Conservation (phyloP, 495 filamentous ascomycete species). For the Symbiotaphrina buchneri region DNA sequence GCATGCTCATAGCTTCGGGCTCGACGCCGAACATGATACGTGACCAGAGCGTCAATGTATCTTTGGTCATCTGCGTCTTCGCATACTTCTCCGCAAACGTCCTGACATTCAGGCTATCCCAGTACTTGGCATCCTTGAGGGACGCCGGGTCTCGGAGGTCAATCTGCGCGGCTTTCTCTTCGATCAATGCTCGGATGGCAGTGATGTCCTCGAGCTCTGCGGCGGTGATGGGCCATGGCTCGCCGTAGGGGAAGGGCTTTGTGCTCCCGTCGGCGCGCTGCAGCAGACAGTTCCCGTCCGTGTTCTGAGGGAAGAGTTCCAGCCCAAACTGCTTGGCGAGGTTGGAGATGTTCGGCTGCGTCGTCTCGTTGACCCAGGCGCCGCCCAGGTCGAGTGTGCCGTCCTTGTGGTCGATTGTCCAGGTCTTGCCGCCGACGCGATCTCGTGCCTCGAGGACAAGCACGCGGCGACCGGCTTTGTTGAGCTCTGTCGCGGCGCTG, state of each 20-base stretch:
- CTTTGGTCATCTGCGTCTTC: too few relatives aligned
- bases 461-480: constrained; percentile 16
- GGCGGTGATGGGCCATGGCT: not conserved
- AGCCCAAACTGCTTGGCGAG: constrained; percentile 15
- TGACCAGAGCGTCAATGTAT: constrained; percentile 17
- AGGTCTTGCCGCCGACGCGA: constrained; percentile 27
- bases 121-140: constrained; percentile 11
- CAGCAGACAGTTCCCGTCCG: constrained; percentile 12
- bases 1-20: constrained; percentile 17
- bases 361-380: constrained; percentile 28
- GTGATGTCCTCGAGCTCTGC: not conserved
- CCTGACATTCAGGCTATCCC: constrained; percentile 8
- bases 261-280: constrained; percentile 12
- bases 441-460: constrained; percentile 24
- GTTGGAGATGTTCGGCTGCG: constrained; percentile 17
- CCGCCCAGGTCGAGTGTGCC: constrained; percentile 23
- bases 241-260: constrained; percentile 12
- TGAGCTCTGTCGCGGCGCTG: constrained; percentile 18
- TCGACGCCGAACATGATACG: constrained; percentile 22
- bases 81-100: constrained; percentile 9
- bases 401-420: constrained; percentile 9
- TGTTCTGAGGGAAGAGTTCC: constrained; percentile 22
- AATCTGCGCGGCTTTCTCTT: constrained; percentile 2
- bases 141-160: constrained; percentile 7
- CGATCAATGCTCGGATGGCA: constrained; percentile 6